Evolutionary conservation across 305 asterid genomes (phyloP).

Genomic region (Petunia hybrid): DNA sequence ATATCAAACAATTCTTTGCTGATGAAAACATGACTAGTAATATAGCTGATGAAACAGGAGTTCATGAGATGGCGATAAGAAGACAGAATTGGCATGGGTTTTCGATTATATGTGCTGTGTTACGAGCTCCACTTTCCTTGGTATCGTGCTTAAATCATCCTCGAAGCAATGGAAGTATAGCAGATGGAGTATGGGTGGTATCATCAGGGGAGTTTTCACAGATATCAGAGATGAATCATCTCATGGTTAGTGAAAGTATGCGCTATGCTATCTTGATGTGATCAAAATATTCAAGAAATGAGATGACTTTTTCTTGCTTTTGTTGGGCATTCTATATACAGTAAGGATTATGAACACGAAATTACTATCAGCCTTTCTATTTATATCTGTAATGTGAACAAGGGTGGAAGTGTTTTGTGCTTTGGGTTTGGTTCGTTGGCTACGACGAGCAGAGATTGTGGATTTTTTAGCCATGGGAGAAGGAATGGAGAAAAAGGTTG

Average conservation of each 20-base stretch:
- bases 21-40: slow-evolving; percentile 44
- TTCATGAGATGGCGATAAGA: slow-evolving; percentile 28
- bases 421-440: too few species aligned
- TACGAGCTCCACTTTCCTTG: slow-evolving; percentile 48
- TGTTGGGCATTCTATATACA: not conserved
- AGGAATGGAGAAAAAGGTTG: too few species aligned
- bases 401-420: too few species aligned
- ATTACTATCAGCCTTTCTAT: not conserved
- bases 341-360: not conserved
- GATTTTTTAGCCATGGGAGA: too few species aligned
- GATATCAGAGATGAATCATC: slow-evolving; percentile 55
- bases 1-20: slow-evolving; percentile 17
- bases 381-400: not conserved
- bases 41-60: not conserved
- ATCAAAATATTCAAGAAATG: slow-evolving; percentile 25
- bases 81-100: slow-evolving; percentile 39
- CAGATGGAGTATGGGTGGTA: slow-evolving; percentile 53
- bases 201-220: slow-evolving; percentile 54
- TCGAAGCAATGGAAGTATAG: slow-evolving; percentile 34
- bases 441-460: too few species aligned
- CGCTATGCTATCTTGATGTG: slow-evolving; percentile 61
- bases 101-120: slow-evolving; percentile 39
- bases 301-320: not conserved
- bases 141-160: slow-evolving; percentile 49
- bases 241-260: slow-evolving; percentile 57